Percentiles rank a stretch among this genome's conserved stretches.
phyloP scores from a whole-genome alignment of 805 yeast species.

The Starmerella geochares region DNA sequence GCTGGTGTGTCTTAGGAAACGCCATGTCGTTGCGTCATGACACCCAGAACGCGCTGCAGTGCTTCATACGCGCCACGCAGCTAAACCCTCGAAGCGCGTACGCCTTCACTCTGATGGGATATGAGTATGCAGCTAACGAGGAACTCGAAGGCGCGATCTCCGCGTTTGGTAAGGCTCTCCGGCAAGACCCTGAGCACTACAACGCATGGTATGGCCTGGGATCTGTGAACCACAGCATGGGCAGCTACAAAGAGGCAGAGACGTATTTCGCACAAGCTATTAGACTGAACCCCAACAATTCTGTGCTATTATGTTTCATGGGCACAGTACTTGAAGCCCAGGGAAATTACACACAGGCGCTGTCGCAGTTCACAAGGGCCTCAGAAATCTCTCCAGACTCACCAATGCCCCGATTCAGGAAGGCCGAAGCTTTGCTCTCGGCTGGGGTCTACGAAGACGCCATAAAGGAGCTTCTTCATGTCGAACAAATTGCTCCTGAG shows the following conservation, averaged over 20 bases:
- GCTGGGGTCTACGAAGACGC: conserved; percentile 66
- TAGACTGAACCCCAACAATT: conserved; percentile 79
- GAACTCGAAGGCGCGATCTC: conserved; percentile 82
- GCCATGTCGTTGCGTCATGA: conserved; percentile 73
- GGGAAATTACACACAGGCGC: conserved; percentile 58
- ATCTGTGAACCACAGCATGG: conserved; percentile 79
- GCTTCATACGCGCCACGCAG: conserved; percentile 69
- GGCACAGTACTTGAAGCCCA: conserved; percentile 85
- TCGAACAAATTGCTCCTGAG: conserved; percentile 75
- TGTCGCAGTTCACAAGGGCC: conserved; percentile 74
- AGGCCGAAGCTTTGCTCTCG: conserved; percentile 68
- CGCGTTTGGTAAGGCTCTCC: conserved; percentile 67
- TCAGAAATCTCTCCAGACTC: conserved; percentile 73
- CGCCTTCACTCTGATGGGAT: conserved; percentile 89
- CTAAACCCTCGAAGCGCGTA: conserved; percentile 64
- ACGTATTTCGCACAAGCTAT: conserved; percentile 79
- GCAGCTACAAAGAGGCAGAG: conserved; percentile 74
- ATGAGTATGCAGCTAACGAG: conserved; percentile 78
- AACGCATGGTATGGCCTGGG: conserved; percentile 95
- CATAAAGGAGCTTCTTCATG: conserved; percentile 57
- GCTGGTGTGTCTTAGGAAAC: conserved; percentile 91
- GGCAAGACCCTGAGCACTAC: conserved; percentile 71
- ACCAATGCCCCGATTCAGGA: conserved; percentile 77
- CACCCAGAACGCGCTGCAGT: conserved; percentile 78
- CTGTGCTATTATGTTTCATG: conserved; percentile 79